Evolutionary conservation across 176 grass and related monocot genomes (phyloP).

Genomic region (Aegilops sharonensis): DNA sequence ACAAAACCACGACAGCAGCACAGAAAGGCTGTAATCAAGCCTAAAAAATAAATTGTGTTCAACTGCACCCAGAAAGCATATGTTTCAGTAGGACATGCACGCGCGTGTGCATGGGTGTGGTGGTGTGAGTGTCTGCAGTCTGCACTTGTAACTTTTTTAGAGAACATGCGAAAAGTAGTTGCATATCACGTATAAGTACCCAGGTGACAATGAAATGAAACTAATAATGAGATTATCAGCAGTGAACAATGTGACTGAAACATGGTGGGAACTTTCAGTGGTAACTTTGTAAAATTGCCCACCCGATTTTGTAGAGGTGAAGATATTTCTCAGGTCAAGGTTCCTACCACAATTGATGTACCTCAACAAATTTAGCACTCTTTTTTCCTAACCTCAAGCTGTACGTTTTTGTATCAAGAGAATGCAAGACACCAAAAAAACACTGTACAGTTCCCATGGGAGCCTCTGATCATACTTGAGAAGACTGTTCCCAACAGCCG

Average conservation of each 20-base stretch:
- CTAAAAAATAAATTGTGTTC: constrained; percentile 9
- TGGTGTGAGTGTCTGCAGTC: background rate
- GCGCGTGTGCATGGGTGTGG: background rate
- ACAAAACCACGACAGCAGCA: constrained; percentile 9
- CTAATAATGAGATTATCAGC: constrained; percentile 12
- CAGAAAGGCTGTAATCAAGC: constrained; percentile 8
- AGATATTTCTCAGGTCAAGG: constrained; percentile 8
- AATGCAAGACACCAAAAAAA: background rate
- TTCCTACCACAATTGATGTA: background rate
- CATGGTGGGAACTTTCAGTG: background rate
- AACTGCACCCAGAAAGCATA: background rate
- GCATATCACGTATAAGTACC: background rate
- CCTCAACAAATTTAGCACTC: background rate
- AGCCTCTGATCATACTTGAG: background rate
- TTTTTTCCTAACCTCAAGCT: constrained; percentile 14
- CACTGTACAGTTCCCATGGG: background rate
- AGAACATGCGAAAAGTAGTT: background rate
- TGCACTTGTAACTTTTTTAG: background rate
- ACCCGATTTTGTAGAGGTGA: background rate
- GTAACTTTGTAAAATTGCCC: background rate
- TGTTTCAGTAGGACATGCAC: background rate
- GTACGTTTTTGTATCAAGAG: background rate
- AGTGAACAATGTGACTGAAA: background rate
- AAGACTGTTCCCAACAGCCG: background rate
- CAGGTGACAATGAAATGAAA: background rate